phyloP scores from a whole-genome alignment of 225 moss, liverwort and hornwort genomes.

The Pseudisothecium myosuroides region DNA sequence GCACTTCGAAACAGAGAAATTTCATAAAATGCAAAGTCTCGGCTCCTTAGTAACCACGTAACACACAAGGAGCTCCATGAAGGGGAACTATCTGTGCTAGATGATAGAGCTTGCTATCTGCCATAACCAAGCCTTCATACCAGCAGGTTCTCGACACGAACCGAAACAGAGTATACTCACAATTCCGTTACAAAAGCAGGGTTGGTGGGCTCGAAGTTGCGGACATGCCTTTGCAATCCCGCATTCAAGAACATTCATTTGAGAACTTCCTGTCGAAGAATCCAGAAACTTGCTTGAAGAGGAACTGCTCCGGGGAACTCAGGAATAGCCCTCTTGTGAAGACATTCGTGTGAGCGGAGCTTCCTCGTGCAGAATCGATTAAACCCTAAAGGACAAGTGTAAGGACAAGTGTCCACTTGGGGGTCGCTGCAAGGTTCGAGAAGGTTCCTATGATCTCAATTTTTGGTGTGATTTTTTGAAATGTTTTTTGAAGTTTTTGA shows the following conservation, averaged over 20 bases:
- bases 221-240: not conserved
- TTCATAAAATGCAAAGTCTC: not conserved
- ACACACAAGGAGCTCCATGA: not conserved
- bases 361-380: no score
- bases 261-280: not conserved
- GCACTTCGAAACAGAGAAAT: not conserved
- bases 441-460: no score
- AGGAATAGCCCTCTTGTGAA: not conserved
- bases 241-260: not conserved
- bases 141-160: not conserved
- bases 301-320: no score
- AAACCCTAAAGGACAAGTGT: no score
- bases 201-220: no score
- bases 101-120: not conserved
- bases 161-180: not conserved
- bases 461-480: no score
- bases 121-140: not conserved
- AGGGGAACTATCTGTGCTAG: not conserved
- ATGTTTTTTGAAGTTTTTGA: no score
- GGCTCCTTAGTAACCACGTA: not conserved
- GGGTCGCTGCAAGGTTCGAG: no score
- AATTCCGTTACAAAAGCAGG: not conserved
- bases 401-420: no score
- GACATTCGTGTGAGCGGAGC: no score
- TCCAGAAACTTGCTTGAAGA: not conserved